A percentile compares a stretch with the other conserved stretches of the same genome.
These are phyloP conservation scores for Articulospora tetracladia DNA, from an alignment of 495 filamentous ascomycete genomes.

Conservation along the genomic window DNA sequence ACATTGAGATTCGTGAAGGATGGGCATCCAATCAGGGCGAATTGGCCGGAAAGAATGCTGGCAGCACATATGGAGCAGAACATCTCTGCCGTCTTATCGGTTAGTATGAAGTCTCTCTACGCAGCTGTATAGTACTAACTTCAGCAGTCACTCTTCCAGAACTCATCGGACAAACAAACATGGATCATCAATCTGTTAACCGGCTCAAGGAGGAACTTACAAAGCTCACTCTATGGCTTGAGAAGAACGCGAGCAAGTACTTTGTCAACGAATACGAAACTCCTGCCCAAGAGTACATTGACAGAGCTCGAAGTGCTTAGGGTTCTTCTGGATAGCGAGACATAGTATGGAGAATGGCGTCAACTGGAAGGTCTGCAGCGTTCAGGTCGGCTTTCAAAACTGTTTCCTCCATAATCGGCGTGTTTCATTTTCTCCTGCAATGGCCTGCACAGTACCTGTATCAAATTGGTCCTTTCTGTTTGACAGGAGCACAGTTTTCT, in stretches of 20 bases:
- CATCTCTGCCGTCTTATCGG: constrained; percentile 85
- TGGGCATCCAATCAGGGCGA: constrained; percentile 54
- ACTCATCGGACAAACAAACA: constrained; percentile 93
- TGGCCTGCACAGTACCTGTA: too few relatives aligned
- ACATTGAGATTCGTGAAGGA: constrained; percentile 62
- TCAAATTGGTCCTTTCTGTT: too few relatives aligned
- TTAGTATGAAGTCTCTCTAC: constrained; percentile 38
- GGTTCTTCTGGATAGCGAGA: neutral
- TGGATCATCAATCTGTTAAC: constrained; percentile 86
- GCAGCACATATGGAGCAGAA: constrained; percentile 89
- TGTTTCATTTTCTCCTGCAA: neutral
- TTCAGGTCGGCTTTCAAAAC: neutral
- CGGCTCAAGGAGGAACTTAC: constrained; percentile 82
- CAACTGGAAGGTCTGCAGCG: neutral
- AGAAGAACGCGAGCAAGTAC: constrained; percentile 65
- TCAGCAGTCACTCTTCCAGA: constrained; percentile 80
- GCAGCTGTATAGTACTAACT: constrained; percentile 17
- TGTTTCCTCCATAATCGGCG: neutral
- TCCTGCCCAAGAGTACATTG: constrained; percentile 44
- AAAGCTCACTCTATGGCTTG: constrained; percentile 77
- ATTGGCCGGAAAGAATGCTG: constrained; percentile 57
- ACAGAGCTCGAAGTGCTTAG: constrained; percentile 35
- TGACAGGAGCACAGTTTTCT: neutral
- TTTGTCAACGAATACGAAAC: constrained; percentile 76
- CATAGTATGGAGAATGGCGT: constrained; percentile 22